Evolutionary conservation across 1,139 yeast genomes (phyloP), one percentile per base, ranked within the genome.

Genomic region (Magnusiomyces sp.): DNA sequence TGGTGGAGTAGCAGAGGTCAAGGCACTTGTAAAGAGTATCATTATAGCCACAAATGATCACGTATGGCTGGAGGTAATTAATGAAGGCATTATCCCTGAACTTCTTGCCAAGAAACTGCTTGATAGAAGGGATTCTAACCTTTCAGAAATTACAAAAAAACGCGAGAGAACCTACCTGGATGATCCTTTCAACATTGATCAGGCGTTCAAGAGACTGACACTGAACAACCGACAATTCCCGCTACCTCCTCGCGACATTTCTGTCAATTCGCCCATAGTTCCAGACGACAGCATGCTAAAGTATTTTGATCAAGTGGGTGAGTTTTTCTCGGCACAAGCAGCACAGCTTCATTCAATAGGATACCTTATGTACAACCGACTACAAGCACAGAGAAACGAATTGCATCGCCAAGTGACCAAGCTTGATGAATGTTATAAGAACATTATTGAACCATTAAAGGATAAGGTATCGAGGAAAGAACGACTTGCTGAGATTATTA

Each of bases 381-480:
- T 70, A 1, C 48, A 49, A 2, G 65, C 65, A 49, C 72, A 67
- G 53, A 60, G 64, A 40, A 51, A 58, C 43, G 72, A 65, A 49
- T 58, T 73, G 10, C 62, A 63, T 2, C 66, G 68, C 11, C 80
- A 76, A 34, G 16, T 43, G 19, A 27, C 23, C 10, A 43, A 53
- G 53, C 46, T 66, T 23, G 49, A 53, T 16, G 37, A 20, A 27
- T 43, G 32, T 31, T 39, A 23, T 29, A 32, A 31, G 13, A 37
- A 6, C 50, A 51, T 48, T 57, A 59, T n/a, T 34, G 57, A 58
- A 29, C 59, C 58, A 43, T 59, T 63, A 39, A 47, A 58, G 11
- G 53, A 60, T 0, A 55, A 50, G 3, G 51, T 5, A 45, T 44
- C 13, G 50, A 52, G 2, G 32, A 50, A 7, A 49, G 50, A 1